phyloP scores from a whole-genome alignment of 495 filamentous ascomycete genomes.

The Hyaloscypha hepaticicola region DNA sequence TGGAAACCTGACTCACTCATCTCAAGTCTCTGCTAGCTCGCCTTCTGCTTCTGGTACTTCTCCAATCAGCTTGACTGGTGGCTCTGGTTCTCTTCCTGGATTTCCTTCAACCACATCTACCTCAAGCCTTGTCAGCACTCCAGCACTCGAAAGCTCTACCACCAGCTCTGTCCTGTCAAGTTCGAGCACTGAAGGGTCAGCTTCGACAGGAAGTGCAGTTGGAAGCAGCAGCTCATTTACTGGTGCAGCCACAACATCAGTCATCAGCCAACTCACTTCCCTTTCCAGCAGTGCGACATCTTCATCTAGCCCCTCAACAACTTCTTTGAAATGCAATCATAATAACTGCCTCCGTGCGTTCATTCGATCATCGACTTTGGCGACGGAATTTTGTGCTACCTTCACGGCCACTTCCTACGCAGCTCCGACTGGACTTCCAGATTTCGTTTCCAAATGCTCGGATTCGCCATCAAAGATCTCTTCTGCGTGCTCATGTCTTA shows the following conservation, averaged over 20 bases:
- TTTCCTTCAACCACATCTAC: background rate
- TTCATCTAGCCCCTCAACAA: background rate
- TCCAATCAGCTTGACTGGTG: background rate
- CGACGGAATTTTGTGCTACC: conserved; percentile 22
- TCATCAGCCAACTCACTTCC: background rate
- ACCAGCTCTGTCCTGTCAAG: background rate
- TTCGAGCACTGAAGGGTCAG: background rate
- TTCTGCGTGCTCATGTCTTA: conserved; percentile 26
- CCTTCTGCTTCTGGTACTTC: background rate
- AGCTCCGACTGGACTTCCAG: conserved; percentile 19
- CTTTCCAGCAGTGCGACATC: background rate
- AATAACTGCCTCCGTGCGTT: conserved; percentile 25
- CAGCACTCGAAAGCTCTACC: too few relatives aligned
- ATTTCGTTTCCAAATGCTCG: conserved; percentile 18
- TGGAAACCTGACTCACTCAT: background rate
- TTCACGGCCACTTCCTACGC: conserved; percentile 18
- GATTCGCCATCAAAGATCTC: conserved; percentile 19
- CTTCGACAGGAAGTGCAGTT: background rate
- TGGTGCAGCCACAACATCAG: background rate
- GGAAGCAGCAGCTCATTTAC: background rate
- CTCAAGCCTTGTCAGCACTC: too few relatives aligned
- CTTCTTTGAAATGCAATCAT: conserved; percentile 6
- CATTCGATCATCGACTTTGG: conserved; percentile 14
- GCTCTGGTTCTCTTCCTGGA: background rate
- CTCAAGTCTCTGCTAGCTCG: background rate